Evolutionary conservation across 1,284 basidiomycete species (phyloP).

Genomic region (Clitocybe nebularis): DNA sequence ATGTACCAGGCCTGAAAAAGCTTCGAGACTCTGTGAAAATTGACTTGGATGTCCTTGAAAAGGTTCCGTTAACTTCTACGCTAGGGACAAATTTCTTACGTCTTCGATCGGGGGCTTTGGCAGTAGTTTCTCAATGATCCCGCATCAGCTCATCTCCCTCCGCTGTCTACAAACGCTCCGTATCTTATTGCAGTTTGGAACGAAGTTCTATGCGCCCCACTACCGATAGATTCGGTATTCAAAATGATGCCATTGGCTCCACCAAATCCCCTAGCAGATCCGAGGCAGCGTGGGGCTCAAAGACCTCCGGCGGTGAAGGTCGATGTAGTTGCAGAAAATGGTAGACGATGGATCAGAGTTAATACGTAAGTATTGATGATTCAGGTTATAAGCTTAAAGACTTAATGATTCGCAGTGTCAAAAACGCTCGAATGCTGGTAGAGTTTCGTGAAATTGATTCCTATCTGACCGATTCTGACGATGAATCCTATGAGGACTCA

Average conservation of each 20-base stretch:
- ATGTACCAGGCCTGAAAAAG: slow-evolving; percentile 49
- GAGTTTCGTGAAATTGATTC: slow-evolving; percentile 83
- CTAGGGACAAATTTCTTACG: slow-evolving; percentile 4
- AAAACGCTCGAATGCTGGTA: slow-evolving; percentile 67
- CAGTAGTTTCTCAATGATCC: slow-evolving; percentile 63
- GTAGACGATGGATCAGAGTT: slow-evolving; percentile 72
- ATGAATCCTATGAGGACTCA: slow-evolving; percentile 46
- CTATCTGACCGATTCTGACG: slow-evolving; percentile 66
- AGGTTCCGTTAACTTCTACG: slow-evolving; percentile 33
- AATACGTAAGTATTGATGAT: slow-evolving; percentile 79
- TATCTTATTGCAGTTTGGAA: slow-evolving; percentile 78
- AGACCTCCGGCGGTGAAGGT: slow-evolving; percentile 59
- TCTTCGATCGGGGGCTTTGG: slow-evolving; percentile 19
- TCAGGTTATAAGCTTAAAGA: no score
- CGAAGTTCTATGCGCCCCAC: slow-evolving; percentile 57
- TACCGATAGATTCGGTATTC: slow-evolving; percentile 57
- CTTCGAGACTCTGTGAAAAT: slow-evolving; percentile 44
- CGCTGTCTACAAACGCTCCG: slow-evolving; percentile 69
- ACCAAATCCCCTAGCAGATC: slow-evolving; percentile 9
- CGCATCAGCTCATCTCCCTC: slow-evolving; percentile 34
- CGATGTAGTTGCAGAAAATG: slow-evolving; percentile 74
- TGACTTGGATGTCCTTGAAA: slow-evolving; percentile 49
- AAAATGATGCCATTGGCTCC: slow-evolving; percentile 38
- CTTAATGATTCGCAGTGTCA: slow-evolving; percentile 48
- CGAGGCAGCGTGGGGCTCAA: slow-evolving; percentile 20